phyloP scores from a whole-genome alignment of 192 early-diverging fungal species.

The Coemansia erecta region DNA sequence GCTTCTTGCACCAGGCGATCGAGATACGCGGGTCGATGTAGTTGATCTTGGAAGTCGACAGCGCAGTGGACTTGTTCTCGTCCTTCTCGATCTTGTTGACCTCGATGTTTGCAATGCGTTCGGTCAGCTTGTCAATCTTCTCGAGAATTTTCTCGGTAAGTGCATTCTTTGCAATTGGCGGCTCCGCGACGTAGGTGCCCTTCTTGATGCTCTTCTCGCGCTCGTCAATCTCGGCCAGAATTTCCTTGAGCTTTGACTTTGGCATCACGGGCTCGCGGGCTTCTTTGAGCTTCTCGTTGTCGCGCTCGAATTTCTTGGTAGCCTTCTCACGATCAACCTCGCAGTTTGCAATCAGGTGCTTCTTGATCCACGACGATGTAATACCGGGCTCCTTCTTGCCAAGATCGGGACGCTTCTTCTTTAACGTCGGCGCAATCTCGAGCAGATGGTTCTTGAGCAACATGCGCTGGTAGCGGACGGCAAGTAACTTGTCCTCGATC shows the following conservation, averaged over 20 bases:
- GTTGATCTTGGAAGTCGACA: conserved; percentile 97
- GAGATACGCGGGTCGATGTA: conserved; percentile 98
- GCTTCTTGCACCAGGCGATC: conserved; percentile 87
- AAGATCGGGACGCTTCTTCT: conserved; percentile 72
- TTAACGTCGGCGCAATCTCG: conserved; percentile 69
- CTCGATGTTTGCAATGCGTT: conserved; percentile 71
- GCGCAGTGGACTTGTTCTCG: conserved; percentile 92
- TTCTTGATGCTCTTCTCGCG: conserved; percentile 48
- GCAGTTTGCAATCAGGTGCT: conserved; percentile 57
- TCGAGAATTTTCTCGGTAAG: conserved; percentile 70
- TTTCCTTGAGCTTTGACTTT: conserved; percentile 57
- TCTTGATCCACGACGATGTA: conserved; percentile 73
- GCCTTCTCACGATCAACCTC: conserved; percentile 74
- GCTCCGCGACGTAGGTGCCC: conserved; percentile 30
- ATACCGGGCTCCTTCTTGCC: conserved; percentile 70
- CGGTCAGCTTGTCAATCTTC: conserved; percentile 67
- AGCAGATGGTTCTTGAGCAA: conserved; percentile 68
- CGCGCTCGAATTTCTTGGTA: conserved; percentile 65
- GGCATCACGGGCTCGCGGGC: conserved; percentile 57
- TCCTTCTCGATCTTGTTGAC: conserved; percentile 88
- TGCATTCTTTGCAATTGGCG: conserved; percentile 36
- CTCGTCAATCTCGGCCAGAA: conserved; percentile 33
- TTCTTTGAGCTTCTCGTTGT: conserved; percentile 77
- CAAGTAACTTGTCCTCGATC: conserved; percentile 83
- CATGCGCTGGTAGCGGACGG: conserved; percentile 83